Base-by-base conservation (phyloP, 371 early-diverging fungal genomes). In the Mucor sp. region DNA sequence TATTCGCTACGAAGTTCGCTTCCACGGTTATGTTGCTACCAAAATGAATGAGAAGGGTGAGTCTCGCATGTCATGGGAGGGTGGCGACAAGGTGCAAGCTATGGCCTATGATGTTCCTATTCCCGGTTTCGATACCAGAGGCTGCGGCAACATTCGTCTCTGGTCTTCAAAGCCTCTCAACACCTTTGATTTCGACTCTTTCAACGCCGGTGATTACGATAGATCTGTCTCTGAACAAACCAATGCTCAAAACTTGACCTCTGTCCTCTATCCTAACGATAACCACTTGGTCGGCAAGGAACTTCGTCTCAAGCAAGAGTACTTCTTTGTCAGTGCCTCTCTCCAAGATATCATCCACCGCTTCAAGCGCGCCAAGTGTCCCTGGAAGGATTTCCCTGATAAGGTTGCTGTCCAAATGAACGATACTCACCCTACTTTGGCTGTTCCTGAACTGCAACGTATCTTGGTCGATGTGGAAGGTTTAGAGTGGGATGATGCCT, bases 91-190 rank as follows among this genome's bases (percentile, higher is more conserved):
- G 61, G 92, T 95, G 28, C 87, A 93, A 50, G 96, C 95, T 11
- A 90, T 95, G 75, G 97, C 96, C 9, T 94, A 95, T 62, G 97
- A 96, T 77, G 92, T 94, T 28, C 96, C 95, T 21, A 94, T 96
- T 66, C 96, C 96, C 19, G 95, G 91, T 6, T 96, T 84, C 70
- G 88, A 83, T 70, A 96, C 95, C 30, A 89, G 89, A 69, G 92
- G 88, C 74, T 91, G 91, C 74, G 94, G 94, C 82, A 96, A 96
- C 82, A 94, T 96, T 65, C 92, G 97, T 63, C 85, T 96, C 69
- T 96, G 97, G 97, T 88, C 90, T 71, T 87, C 92, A 69, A 93
- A 94, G 84, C 92, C 94, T 25, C 87, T 83, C 50, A 85, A 82
- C 41, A 80, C 84, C 60, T 93, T 93, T 73, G 94, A 95, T 73